Evolutionary conservation across 768 basidiomycete genomes (phyloP).

Genomic region (Fomitopsis pulvina): DNA sequence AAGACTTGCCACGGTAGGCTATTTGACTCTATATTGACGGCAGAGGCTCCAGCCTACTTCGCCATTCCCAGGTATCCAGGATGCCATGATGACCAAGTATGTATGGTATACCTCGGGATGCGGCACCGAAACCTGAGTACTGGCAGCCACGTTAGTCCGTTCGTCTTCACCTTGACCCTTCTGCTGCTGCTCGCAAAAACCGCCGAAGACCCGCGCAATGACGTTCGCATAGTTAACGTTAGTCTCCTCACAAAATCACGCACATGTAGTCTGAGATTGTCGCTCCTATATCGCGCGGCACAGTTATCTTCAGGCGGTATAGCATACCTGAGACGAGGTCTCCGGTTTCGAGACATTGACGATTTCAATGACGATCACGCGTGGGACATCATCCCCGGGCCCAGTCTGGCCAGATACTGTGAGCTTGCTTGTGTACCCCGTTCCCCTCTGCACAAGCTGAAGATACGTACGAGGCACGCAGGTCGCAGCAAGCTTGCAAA

Average conservation of each 20-base stretch:
- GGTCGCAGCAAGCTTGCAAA: slow-evolving; percentile 17
- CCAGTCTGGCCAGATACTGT: slow-evolving; percentile 11
- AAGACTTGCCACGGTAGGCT: slow-evolving; percentile 6
- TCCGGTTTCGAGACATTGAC: slow-evolving; percentile 24
- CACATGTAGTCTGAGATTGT: neutral
- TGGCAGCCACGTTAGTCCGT: slow-evolving; percentile 22
- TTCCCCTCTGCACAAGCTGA: neutral
- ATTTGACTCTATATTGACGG: neutral
- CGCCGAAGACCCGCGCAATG: slow-evolving; percentile 17
- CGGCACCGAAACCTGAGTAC: neutral
- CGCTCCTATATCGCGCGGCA: neutral
- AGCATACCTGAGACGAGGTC: slow-evolving; percentile 12
- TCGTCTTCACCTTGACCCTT: slow-evolving; percentile 22
- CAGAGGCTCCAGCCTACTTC: neutral
- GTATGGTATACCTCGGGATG: neutral
- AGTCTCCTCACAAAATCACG: neutral
- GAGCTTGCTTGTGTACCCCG: neutral
- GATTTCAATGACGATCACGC: slow-evolving; percentile 29
- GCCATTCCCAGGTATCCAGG: slow-evolving; percentile 25
- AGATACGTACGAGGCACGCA: neutral
- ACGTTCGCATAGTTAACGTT: slow-evolving; percentile 28
- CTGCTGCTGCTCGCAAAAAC: slow-evolving; percentile 26
- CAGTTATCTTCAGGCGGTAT: slow-evolving; percentile 16
- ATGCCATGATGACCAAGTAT: slow-evolving; percentile 35
- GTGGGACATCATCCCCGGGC: slow-evolving; percentile 10